Conservation (phyloP, 2,329 filamentous ascomycete species). For the Pleochaeta shiraiana region DNA sequence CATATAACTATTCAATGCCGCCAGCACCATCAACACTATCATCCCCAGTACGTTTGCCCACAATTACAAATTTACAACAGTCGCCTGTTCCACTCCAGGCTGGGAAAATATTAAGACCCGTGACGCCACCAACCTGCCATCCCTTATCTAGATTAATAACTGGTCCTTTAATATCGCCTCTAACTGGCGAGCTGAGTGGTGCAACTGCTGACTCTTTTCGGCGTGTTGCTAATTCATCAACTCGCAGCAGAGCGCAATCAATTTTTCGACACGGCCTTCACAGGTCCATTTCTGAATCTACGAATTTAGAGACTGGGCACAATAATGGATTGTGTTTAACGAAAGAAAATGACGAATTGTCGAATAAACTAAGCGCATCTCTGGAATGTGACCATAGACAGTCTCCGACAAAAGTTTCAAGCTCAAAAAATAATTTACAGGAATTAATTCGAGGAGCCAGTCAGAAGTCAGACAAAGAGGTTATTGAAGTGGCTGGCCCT, state of each 20-base stretch:
- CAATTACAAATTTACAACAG: slow-evolving; percentile 15
- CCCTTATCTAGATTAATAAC: slow-evolving; percentile 31
- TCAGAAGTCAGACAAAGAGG: slow-evolving; percentile 7
- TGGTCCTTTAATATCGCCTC: slow-evolving; percentile 34
- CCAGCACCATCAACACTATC: slow-evolving; percentile 12
- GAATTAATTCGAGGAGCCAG: slow-evolving; percentile 13
- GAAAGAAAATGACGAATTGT: slow-evolving; percentile 7
- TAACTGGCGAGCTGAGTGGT: slow-evolving; percentile 36
- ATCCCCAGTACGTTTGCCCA: slow-evolving; percentile 14
- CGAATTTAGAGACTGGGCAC: slow-evolving; percentile 4
- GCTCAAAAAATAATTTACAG: slow-evolving; percentile 16
- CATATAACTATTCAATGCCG: slow-evolving; percentile 10
- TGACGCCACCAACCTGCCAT: slow-evolving; percentile 23
- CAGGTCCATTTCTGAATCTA: slow-evolving; percentile 13
- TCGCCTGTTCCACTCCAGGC: slow-evolving; percentile 15
- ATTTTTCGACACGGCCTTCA: slow-evolving; percentile 14
- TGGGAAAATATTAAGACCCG: slow-evolving; percentile 19
- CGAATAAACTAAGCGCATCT: slow-evolving; percentile 10
- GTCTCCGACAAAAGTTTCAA: slow-evolving; percentile 13
- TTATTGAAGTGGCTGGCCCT: slow-evolving; percentile 14
- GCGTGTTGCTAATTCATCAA: slow-evolving; percentile 27
- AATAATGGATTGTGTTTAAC: slow-evolving; percentile 10
- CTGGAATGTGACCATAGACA: slow-evolving; percentile 8
- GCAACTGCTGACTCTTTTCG: slow-evolving; percentile 42
- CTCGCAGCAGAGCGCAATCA: slow-evolving; percentile 16